phyloP scores from a whole-genome alignment of 2,329 filamentous ascomycete genomes.

The Graphiopsis chlorocephala region DNA sequence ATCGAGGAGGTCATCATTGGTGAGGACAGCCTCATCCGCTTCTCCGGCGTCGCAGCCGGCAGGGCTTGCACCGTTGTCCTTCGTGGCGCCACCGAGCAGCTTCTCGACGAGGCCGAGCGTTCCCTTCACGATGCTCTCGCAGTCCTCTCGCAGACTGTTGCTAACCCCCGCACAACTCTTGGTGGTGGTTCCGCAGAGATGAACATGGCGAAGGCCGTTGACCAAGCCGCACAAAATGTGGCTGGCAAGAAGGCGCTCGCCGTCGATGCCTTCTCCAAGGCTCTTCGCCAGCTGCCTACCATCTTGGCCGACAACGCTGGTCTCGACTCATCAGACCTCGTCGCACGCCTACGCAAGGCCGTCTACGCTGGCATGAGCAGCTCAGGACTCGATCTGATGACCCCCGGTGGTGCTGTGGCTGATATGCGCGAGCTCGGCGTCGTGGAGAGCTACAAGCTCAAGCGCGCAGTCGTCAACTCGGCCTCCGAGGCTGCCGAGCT shows the following conservation, averaged over 20 bases:
- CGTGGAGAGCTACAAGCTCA: conserved; percentile 97
- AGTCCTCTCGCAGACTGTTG: conserved; percentile 93
- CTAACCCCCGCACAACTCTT: conserved; percentile 88
- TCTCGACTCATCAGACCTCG: conserved; percentile 89
- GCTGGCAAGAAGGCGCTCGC: conserved; percentile 96
- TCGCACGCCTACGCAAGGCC: conserved; percentile 84
- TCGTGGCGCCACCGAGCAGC: conserved; percentile 91
- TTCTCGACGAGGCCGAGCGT: conserved; percentile 93
- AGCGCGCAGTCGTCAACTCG: conserved; percentile 94
- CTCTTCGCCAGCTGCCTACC: conserved; percentile 88
- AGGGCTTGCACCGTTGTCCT: conserved; percentile 96
- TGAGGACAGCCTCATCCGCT: conserved; percentile 95
- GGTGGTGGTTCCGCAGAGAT: conserved; percentile 97
- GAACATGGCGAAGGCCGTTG: conserved; percentile 98
- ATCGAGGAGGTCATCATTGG: conserved; percentile 99
- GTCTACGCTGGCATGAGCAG: conserved; percentile 94
- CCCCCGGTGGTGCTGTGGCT: conserved; percentile 84
- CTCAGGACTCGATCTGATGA: conserved; percentile 84
- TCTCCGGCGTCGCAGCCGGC: conserved; percentile 91
- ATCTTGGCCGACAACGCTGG: conserved; percentile 97
- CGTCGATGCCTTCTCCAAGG: conserved; percentile 83
- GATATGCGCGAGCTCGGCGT: conserved; percentile 96
- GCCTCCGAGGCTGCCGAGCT: conserved; percentile 96
- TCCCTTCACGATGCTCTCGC: conserved; percentile 94
- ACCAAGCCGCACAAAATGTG: conserved; percentile 86